Evolutionary conservation across 2,329 filamentous ascomycete species (phyloP), one percentile per base, ranked within the genome.

Genomic region (Fusarium pseudoanthophilum): DNA sequence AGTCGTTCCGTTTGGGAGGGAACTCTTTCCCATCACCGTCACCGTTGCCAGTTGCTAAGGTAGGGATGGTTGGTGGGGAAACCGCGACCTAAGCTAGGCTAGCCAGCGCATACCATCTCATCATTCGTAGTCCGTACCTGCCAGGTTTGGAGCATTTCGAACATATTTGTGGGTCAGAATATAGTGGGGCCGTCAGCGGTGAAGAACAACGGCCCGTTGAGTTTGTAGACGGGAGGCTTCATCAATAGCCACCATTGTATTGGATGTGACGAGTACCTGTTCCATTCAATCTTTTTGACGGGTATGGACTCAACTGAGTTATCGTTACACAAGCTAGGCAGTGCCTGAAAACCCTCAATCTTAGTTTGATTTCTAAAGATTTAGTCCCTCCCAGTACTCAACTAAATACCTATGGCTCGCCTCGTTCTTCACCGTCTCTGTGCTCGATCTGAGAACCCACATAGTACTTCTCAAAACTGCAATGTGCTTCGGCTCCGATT

Each of bases 51-150:
- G 69, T 71, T 71, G 64, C 68, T 64, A 51, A 43, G 69, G 42
- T 69, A 68, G 45, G 69, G 37, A 32, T 73, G 60, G 71, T 73
- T 74, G 71, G 67, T 72, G 71, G 71, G 71, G 71, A 64, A 73
- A 73, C 71, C 58, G 36, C 34, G 16, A 34, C 32, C 32, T 16
- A 36, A 36, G 64, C 37, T 43, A 61, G 48, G 46, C 49, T 51
- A 58, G 70, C 56, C 66, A 69, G 52, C 67, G 51, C 67, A 69
- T 69, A 51, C 46, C 58, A 69, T 70, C 62, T 70, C 62, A 67
- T 67, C 48, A 60, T 55, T 30, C 36, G 36, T 37, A 37, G 36
- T 20, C 18, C 36, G 52, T 64, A 60, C 67, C 67, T 69, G 66
- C 66, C 64, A 69, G 66, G 64, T 69, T 69, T 51, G 66, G 64